These are phyloP conservation scores for Exophiala viscosa DNA, from an alignment of 2,329 filamentous ascomycete species.

Conservation along the genomic window DNA sequence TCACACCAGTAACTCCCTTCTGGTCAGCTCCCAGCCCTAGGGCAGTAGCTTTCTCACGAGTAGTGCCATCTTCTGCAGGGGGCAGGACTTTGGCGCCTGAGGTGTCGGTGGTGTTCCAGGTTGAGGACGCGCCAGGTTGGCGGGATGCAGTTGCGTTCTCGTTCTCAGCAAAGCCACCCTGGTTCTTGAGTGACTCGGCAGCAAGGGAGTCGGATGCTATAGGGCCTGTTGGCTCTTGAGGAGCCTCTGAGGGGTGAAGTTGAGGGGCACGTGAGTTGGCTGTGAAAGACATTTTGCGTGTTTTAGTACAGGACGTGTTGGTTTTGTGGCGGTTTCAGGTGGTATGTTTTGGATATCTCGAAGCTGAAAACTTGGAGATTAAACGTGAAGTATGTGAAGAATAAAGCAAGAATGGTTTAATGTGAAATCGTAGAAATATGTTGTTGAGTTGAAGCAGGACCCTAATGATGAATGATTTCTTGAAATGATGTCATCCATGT, in stretches of 20 bases:
- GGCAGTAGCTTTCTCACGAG: slow-evolving; percentile 43
- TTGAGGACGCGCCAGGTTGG: slow-evolving; percentile 52
- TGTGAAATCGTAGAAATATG: no score
- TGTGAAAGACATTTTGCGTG: slow-evolving; percentile 22
- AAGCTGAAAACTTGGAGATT: no score
- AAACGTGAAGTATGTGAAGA: no score
- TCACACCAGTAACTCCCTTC: slow-evolving; percentile 30
- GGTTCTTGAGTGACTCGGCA: slow-evolving; percentile 58
- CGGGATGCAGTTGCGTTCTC: slow-evolving; percentile 48
- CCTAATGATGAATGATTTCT: no score
- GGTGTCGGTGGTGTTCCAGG: slow-evolving; percentile 55
- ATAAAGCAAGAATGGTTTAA: no score
- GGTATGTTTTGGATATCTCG: no score
- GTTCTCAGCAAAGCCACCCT: slow-evolving; percentile 62
- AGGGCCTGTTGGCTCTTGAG: slow-evolving; percentile 60
- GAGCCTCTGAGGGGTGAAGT: slow-evolving; percentile 50
- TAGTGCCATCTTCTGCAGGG: slow-evolving; percentile 45
- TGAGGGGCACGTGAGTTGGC: slow-evolving; percentile 33
- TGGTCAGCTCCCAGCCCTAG: slow-evolving; percentile 43
- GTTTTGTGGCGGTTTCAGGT: no score
- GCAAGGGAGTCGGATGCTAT: slow-evolving; percentile 70
- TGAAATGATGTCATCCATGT: no score
- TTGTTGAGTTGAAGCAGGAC: no score
- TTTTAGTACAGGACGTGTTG: background rate
- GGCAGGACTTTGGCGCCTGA: slow-evolving; percentile 51